These are phyloP conservation scores for Corchorus capsularis DNA, from an alignment of 345 rosid species.

Conservation along the genomic window DNA sequence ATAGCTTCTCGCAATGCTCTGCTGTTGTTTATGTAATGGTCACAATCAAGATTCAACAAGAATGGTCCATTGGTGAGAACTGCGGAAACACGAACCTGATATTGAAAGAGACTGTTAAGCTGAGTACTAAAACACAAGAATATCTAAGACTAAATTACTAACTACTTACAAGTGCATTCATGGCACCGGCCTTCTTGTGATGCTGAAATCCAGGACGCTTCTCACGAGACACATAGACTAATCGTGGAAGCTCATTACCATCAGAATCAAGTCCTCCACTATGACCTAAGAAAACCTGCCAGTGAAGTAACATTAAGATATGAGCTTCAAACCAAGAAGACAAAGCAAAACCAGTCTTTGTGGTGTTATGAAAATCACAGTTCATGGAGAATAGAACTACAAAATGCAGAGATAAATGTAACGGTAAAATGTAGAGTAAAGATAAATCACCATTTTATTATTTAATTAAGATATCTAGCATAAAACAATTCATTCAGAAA, in stretches of 20 bases:
- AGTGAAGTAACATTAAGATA: background rate
- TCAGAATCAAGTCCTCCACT: conserved; percentile 92
- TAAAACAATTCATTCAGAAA: conserved; percentile 81
- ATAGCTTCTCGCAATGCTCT: conserved; percentile 87
- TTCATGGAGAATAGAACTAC: background rate
- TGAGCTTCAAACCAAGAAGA: background rate
- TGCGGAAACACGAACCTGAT: conserved; percentile 91
- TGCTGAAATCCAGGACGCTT: conserved; percentile 96
- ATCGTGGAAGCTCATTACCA: conserved; percentile 85
- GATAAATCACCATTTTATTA: conserved; percentile 39
- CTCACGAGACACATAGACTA: conserved; percentile 94
- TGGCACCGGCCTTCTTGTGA: conserved; percentile 97
- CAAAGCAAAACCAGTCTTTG: background rate
- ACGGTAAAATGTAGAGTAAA: background rate
- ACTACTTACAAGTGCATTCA: conserved; percentile 77
- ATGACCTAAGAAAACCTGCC: conserved; percentile 85
- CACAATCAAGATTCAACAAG: conserved; percentile 93
- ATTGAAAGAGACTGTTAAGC: background rate
- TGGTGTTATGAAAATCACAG: background rate
- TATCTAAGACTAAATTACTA: background rate
- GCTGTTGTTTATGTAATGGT: conserved; percentile 91
- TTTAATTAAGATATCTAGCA: conserved; percentile 84
- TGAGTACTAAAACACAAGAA: background rate
- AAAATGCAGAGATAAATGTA: background rate
- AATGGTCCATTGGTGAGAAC: conserved; percentile 92